Conservation (phyloP, 768 basidiomycete genomes). For the Leccinellum luteum region DNA sequence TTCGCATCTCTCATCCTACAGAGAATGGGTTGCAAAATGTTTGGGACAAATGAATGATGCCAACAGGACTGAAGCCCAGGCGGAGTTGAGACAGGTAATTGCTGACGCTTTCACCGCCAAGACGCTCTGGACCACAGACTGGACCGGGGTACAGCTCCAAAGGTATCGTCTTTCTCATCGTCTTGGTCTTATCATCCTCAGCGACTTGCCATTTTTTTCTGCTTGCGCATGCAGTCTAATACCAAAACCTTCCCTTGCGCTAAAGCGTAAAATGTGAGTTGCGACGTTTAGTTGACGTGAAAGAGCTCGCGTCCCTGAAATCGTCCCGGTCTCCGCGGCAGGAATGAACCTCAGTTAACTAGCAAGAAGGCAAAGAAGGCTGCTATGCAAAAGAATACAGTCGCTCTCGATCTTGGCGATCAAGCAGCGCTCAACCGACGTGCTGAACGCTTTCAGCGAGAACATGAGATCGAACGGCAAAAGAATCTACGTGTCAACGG, state of each 20-base stretch:
- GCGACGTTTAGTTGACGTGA: slow-evolving; percentile 1
- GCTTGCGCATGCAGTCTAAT: slow-evolving; percentile 43
- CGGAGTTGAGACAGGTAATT: slow-evolving; percentile 96
- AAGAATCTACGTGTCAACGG: slow-evolving; percentile 38
- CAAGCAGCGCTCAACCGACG: slow-evolving; percentile 69
- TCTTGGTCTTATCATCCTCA: slow-evolving; percentile 11
- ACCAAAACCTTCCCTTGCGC: slow-evolving; percentile 53
- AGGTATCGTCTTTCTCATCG: slow-evolving; percentile 46
- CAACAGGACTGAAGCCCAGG: slow-evolving; percentile 85
- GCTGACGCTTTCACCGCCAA: slow-evolving; percentile 85
- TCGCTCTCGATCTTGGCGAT: slow-evolving; percentile 57
- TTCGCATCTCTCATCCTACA: slow-evolving; percentile 34
- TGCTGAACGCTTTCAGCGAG: slow-evolving; percentile 87
- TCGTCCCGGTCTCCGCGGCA: slow-evolving; percentile 10
- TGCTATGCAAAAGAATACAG: slow-evolving; percentile 39
- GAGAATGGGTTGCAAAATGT: slow-evolving; percentile 94
- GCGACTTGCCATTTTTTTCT: slow-evolving; percentile 14
- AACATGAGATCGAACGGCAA: slow-evolving; percentile 83
- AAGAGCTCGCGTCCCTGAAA: slow-evolving; percentile 10
- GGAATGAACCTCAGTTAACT: slow-evolving; percentile 42
- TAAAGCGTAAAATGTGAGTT: slow-evolving; percentile 72
- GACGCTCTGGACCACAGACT: slow-evolving; percentile 91
- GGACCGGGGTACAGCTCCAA: slow-evolving; percentile 83
- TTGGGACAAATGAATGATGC: slow-evolving; percentile 86
- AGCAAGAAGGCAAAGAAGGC: slow-evolving; percentile 63